A percentile compares a stretch with the other conserved stretches of the same genome.
Evolutionary conservation across 2,329 filamentous ascomycete genomes (phyloP).

Genomic region (Metarhizium album): DNA sequence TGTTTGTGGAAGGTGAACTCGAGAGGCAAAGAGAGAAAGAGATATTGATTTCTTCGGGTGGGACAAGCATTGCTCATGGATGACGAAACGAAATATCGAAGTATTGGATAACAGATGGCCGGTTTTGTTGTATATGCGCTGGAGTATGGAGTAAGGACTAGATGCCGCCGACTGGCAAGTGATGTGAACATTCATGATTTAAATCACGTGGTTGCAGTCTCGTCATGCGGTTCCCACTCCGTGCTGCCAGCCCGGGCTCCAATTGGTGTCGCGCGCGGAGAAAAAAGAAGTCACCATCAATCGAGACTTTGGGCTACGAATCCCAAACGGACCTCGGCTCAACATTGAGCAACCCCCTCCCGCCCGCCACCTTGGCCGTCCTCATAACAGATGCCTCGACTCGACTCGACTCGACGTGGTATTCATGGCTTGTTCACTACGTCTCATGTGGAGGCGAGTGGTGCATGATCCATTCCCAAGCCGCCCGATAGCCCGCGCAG

Average conservation of each 20-base stretch:
- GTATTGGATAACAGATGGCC: not conserved
- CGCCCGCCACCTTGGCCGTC: not conserved
- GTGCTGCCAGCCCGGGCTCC: too few species aligned
- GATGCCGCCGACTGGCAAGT: not conserved
- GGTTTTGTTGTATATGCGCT: not conserved
- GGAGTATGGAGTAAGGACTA: not conserved
- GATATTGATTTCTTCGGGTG: not conserved
- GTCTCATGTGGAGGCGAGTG: constrained; percentile 1
- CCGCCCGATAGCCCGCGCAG: not conserved
- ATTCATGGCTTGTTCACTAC: constrained; percentile 6
- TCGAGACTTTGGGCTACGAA: not conserved
- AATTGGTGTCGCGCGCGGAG: not conserved
- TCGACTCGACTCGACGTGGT: not conserved
- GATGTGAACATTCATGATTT: not conserved
- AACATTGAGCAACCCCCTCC: not conserved
- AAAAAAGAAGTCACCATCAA: too few species aligned
- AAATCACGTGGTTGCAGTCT: too few species aligned
- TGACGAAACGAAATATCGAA: not conserved
- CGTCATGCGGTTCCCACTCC: too few species aligned
- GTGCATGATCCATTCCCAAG: constrained; percentile 1
- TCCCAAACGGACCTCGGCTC: constrained; percentile 7
- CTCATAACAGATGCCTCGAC: not conserved
- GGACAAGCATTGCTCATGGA: not conserved
- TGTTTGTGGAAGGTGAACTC: constrained; percentile 59
- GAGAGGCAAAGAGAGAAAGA: constrained; percentile 41